phyloP scores from a whole-genome alignment of 768 basidiomycete genomes.

The Coprinopsis sp. region DNA sequence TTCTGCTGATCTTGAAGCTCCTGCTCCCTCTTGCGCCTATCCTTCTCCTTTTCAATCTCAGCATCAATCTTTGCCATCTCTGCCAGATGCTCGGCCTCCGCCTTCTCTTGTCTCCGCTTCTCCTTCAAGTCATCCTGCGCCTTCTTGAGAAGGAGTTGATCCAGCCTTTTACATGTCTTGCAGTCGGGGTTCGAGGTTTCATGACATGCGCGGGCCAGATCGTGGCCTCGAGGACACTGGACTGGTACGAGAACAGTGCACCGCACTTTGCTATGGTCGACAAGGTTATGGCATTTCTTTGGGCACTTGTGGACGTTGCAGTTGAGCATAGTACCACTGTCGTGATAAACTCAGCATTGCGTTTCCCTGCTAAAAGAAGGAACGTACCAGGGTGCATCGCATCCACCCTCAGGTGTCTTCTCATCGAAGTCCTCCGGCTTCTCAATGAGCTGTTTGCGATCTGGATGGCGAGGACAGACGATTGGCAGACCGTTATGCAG shows the following conservation, averaged over 20 bases:
- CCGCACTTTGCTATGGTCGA: constrained; percentile 48
- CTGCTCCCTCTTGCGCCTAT: constrained; percentile 32
- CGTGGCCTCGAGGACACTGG: constrained; percentile 45
- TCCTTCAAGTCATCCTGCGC: constrained; percentile 34
- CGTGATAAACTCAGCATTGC: not conserved
- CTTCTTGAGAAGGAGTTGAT: constrained; percentile 37
- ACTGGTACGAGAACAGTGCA: constrained; percentile 36
- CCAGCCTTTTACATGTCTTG: constrained; percentile 41
- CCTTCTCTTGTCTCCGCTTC: constrained; percentile 42
- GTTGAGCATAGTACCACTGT: constrained; percentile 43
- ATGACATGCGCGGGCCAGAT: constrained; percentile 39
- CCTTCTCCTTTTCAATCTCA: constrained; percentile 36
- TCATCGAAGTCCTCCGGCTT: constrained; percentile 44
- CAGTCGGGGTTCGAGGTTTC: constrained; percentile 35
- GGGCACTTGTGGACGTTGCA: constrained; percentile 54
- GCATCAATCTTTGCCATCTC: constrained; percentile 41
- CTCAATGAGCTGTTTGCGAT: constrained; percentile 32
- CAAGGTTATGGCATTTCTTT: constrained; percentile 56
- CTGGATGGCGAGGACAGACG: constrained; percentile 52
- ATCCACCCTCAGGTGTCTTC: constrained; percentile 59
- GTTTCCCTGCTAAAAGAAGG: not conserved
- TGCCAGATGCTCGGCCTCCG: constrained; percentile 37
- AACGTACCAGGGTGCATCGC: constrained; percentile 52
- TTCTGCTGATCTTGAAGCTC: constrained; percentile 30
- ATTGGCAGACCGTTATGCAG: constrained; percentile 59